Evolutionary conservation across 768 basidiomycete genomes (phyloP).

Genomic region (Mycena kentingensis): DNA sequence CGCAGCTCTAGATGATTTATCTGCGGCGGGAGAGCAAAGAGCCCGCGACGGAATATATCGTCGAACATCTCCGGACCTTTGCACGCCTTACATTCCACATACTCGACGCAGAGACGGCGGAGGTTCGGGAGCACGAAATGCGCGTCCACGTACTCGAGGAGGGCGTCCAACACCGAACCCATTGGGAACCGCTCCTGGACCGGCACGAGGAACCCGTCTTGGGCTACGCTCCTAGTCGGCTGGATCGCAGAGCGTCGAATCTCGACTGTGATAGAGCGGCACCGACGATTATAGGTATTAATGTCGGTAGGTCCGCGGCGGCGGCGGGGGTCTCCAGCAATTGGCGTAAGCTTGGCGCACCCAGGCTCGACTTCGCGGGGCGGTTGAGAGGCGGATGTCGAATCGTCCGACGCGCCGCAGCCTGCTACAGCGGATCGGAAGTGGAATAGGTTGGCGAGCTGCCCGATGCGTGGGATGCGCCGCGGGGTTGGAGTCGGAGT

Average conservation of each 20-base stretch:
- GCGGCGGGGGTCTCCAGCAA: no score
- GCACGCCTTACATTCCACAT: neutral
- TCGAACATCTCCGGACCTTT: conserved; percentile 5
- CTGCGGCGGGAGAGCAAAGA: conserved; percentile 10
- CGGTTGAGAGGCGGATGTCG: no score
- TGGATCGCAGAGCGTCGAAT: neutral
- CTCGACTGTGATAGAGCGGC: neutral
- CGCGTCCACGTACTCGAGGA: conserved; percentile 11
- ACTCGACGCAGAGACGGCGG: conserved; percentile 14
- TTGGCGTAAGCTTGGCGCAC: no score
- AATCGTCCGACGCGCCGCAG: no score
- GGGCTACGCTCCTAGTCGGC: neutral
- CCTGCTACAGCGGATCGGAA: no score
- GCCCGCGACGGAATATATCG: conserved; percentile 11
- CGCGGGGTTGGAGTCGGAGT: no score
- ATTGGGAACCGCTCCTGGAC: conserved; percentile 1
- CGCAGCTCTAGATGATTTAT: conserved; percentile 11
- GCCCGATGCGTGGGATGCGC: no score
- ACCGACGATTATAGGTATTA: no score
- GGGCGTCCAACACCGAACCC: conserved; percentile 6
- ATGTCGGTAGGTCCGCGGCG: no score
- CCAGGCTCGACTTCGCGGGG: no score
- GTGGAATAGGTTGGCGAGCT: no score
- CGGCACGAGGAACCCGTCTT: neutral
- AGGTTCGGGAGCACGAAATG: conserved; percentile 10